Evolutionary conservation across 2,329 filamentous ascomycete species (phyloP).

Genomic region (Leptoxyphium fumago): DNA sequence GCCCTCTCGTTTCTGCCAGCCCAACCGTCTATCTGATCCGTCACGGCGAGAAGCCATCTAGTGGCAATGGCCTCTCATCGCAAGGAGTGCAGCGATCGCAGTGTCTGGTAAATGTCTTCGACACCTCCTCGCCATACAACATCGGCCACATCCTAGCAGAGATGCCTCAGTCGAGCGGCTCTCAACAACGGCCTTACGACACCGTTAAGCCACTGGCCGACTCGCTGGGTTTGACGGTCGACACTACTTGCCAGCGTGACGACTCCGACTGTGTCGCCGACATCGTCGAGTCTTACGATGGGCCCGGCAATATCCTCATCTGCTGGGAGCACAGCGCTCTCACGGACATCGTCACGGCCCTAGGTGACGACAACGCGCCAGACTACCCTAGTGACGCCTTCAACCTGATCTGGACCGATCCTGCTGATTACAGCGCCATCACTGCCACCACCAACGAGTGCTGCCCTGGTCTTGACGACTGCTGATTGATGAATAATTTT

Average conservation of each 20-base stretch:
- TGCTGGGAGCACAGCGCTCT: constrained; percentile 46
- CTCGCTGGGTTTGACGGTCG: constrained; percentile 41
- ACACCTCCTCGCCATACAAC: constrained; percentile 35
- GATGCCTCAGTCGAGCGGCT: constrained; percentile 38
- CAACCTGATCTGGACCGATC: constrained; percentile 44
- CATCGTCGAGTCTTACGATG: constrained; percentile 32
- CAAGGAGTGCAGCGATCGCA: constrained; percentile 42
- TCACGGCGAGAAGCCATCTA: constrained; percentile 47
- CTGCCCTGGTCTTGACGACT: constrained; percentile 38
- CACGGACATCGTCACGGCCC: constrained; percentile 34
- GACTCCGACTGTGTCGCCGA: constrained; percentile 40
- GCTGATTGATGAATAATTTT: background rate
- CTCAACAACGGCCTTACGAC: constrained; percentile 37
- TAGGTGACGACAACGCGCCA: constrained; percentile 37
- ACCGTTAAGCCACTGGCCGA: constrained; percentile 43
- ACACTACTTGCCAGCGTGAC: constrained; percentile 42
- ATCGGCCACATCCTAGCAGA: constrained; percentile 46
- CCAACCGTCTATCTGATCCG: constrained; percentile 49
- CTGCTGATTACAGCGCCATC: constrained; percentile 34
- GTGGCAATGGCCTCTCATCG: constrained; percentile 34
- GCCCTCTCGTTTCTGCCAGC: constrained; percentile 8
- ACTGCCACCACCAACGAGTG: constrained; percentile 33
- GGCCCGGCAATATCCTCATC: constrained; percentile 43
- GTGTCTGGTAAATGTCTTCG: constrained; percentile 44
- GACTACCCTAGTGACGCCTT: constrained; percentile 33